phyloP scores from a whole-genome alignment of 805 yeast species.

The Candida nonsorbophila region DNA sequence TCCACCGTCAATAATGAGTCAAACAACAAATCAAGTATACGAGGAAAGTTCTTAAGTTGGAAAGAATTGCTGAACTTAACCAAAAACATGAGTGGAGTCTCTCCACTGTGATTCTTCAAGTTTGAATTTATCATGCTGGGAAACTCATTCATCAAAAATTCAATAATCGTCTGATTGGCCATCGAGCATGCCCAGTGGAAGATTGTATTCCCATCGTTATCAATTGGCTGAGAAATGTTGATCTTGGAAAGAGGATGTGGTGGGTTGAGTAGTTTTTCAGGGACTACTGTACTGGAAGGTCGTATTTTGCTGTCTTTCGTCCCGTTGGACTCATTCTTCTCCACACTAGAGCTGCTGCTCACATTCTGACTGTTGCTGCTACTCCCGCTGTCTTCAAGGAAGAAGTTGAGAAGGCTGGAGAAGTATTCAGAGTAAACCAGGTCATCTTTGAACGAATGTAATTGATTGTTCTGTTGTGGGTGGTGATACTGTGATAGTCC shows the following conservation, averaged over 20 bases:
- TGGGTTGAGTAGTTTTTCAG: slow-evolving; percentile 43
- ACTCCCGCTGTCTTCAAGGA: slow-evolving; percentile 54
- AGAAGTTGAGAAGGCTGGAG: slow-evolving; percentile 43
- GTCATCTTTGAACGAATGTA: slow-evolving; percentile 14
- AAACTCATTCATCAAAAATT: slow-evolving; percentile 55
- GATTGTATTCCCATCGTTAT: slow-evolving; percentile 89
- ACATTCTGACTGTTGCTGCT: no score
- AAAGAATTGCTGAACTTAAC: slow-evolving; percentile 36
- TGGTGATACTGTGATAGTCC: slow-evolving; percentile 37
- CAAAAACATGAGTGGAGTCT: slow-evolving; percentile 63
- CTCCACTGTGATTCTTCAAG: slow-evolving; percentile 77
- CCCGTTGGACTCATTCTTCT: background rate
- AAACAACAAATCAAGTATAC: slow-evolving; percentile 25
- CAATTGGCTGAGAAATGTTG: slow-evolving; percentile 80
- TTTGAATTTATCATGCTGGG: slow-evolving; percentile 61
- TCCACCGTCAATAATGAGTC: slow-evolving; percentile 35
- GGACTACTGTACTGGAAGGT: slow-evolving; percentile 13
- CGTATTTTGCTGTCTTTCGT: slow-evolving; percentile 7
- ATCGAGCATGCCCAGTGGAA: slow-evolving; percentile 95
- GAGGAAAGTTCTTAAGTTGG: slow-evolving; percentile 32
- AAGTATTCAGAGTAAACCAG: slow-evolving; percentile 33
- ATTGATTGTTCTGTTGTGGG: slow-evolving; percentile 15
- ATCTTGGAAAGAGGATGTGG: slow-evolving; percentile 53
- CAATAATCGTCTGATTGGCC: slow-evolving; percentile 69
- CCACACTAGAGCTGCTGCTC: no score